Evolutionary conservation across 2,329 filamentous ascomycete genomes (phyloP).

Genomic region (Phoma sp.): DNA sequence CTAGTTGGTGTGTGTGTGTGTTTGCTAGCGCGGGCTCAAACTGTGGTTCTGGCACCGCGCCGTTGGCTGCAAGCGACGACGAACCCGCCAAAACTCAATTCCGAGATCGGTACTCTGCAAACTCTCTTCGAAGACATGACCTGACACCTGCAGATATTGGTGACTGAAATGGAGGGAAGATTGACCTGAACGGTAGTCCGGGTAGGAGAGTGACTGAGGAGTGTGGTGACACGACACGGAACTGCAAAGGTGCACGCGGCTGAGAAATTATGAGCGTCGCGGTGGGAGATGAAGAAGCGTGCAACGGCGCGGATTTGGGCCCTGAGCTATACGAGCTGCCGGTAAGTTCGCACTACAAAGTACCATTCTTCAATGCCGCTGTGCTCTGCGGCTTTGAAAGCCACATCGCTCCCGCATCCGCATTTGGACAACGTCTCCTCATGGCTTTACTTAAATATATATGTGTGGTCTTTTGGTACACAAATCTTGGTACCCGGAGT

Average conservation of each 20-base stretch:
- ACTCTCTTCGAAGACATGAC: slow-evolving; percentile 4
- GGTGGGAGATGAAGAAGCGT: neutral
- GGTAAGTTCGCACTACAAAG: neutral
- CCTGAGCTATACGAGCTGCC: neutral
- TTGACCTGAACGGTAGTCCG: neutral
- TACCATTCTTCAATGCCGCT: slow-evolving; percentile 1
- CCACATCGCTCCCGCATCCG: neutral
- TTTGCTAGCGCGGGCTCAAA: neutral
- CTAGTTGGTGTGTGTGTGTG: neutral
- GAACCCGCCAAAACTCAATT: slow-evolving; percentile 4
- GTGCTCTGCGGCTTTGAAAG: neutral
- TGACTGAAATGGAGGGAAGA: neutral
- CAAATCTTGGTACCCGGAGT: neutral
- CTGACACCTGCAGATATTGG: neutral
- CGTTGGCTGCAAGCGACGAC: slow-evolving; percentile 7
- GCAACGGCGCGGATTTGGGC: neutral
- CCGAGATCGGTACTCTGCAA: neutral
- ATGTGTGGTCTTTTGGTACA: neutral
- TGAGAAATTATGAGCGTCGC: neutral
- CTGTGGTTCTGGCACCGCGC: slow-evolving; percentile 10
- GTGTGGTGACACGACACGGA: neutral
- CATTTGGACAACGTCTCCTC: neutral
- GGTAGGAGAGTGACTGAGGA: neutral
- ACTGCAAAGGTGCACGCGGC: neutral
- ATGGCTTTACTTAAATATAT: neutral